These are phyloP conservation scores for Hypoxylon sp. DNA, from an alignment of 2,329 filamentous ascomycete species.

Conservation along the genomic window DNA sequence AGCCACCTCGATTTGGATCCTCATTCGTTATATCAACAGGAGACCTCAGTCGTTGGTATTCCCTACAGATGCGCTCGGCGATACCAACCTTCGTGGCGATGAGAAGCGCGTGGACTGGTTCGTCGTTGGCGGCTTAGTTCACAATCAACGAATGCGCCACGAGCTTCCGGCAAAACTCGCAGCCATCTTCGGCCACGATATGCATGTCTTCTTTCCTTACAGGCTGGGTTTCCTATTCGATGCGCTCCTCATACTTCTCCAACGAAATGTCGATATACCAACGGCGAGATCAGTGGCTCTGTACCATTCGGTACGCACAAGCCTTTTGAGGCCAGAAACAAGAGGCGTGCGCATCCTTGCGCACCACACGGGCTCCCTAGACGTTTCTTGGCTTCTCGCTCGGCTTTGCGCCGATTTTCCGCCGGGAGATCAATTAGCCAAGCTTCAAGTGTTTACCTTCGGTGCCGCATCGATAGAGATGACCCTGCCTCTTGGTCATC, in stretches of 20 bases:
- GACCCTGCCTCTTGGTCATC: conserved; percentile 53
- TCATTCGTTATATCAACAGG: conserved; percentile 40
- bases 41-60: conserved; percentile 25
- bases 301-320: conserved; percentile 57
- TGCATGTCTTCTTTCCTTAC: conserved; percentile 66
- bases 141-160: conserved; percentile 47
- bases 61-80: conserved; percentile 4
- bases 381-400: conserved; percentile 56
- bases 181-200: conserved; percentile 57
- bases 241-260: conserved; percentile 58
- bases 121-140: conserved; percentile 40
- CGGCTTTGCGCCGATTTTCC: conserved; percentile 59
- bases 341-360: conserved; percentile 58
- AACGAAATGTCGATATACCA: conserved; percentile 54
- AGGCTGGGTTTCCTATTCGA: conserved; percentile 70
- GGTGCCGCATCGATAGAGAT: conserved; percentile 59
- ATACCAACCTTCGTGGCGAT: conserved; percentile 12
- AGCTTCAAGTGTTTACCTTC: conserved; percentile 63
- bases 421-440: conserved; percentile 53
- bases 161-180: conserved; percentile 56
- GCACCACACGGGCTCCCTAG: conserved; percentile 59
- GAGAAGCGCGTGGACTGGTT: conserved; percentile 38
- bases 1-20: conserved; percentile 33
- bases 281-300: conserved; percentile 52
- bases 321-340: conserved; percentile 55